Conservation (phyloP, 2,329 filamentous ascomycete species). For the Neofusicoccum sp. region DNA sequence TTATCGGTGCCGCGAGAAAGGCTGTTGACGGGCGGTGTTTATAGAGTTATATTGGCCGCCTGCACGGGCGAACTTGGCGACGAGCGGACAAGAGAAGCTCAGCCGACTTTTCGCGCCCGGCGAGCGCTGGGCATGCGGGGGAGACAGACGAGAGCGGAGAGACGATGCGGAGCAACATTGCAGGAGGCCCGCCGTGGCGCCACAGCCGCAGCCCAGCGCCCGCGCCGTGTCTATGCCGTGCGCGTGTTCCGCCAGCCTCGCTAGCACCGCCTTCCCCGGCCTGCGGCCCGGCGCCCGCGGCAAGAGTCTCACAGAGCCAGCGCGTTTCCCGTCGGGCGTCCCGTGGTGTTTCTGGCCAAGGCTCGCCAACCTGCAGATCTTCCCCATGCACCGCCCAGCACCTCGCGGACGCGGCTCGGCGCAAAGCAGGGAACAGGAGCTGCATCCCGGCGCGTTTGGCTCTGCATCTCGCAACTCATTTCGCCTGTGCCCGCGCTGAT, state of each 20-base stretch:
- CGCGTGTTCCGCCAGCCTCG: background rate
- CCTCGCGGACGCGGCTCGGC: background rate
- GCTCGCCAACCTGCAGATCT: slow-evolving; percentile 1
- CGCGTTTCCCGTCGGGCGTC: too few relatives aligned
- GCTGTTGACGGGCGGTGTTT: background rate
- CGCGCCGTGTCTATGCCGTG: background rate
- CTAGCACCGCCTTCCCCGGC: background rate
- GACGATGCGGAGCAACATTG: slow-evolving; percentile 7
- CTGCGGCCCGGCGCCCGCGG: background rate
- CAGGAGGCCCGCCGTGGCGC: background rate
- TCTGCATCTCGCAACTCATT: slow-evolving; percentile 3
- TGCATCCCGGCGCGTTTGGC: background rate
- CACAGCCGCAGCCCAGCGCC: slow-evolving; percentile 4
- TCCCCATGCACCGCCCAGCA: background rate
- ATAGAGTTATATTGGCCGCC: background rate
- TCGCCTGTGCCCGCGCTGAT: too few relatives aligned
- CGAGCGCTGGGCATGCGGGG: slow-evolving; percentile 5
- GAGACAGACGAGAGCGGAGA: background rate
- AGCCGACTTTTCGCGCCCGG: background rate
- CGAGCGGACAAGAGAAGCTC: background rate
- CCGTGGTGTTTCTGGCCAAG: too few relatives aligned
- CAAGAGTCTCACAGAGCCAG: too few relatives aligned
- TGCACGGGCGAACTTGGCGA: background rate
- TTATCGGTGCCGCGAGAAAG: background rate
- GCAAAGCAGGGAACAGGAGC: slow-evolving; percentile 4